Evolutionary conservation across 2,329 filamentous ascomycete species (phyloP), one percentile per base, ranked within the genome.

Genomic region (Helotiales sp.): DNA sequence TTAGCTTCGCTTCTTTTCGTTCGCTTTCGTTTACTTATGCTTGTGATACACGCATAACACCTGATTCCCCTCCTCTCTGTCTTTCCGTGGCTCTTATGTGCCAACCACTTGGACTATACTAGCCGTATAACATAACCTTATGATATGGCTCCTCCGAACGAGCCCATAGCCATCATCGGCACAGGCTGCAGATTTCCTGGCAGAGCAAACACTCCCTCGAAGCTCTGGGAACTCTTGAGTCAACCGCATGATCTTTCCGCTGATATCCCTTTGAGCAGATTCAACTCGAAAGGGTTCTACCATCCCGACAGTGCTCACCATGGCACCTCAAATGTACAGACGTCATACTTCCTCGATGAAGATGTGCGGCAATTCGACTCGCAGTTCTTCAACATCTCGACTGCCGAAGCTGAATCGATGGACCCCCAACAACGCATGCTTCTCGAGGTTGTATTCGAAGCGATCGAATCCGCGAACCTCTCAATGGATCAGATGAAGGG

Each of bases 251-350:
- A 54, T 54, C 65, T 55, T 13, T 68, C 67, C 59, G 47, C 42
- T 7, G 75, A 55, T 4, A 57, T 58, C 27, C 64, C 67, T 29
- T 65, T 50, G 33, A 38, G 27, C 46, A 42, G 81, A 8, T 74
- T 83, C 59, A 81, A 82, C 38, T 73, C 79, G 24, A 71, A 77
- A 13, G 79, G 78, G 9, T 82, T 80, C 65, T 82, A 78, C 61
- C 81, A 83, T 61, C 80, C 80, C 0, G 75, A 79, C 15, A 54
- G 44, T 30, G 52, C 40, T 22, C 51, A 62, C 52, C 59, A 59
- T 52, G 56, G 56, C 8, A 57, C 53, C 9, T 53, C 53, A 2
- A 62, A 62, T 44, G 57, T 59, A 13, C 54, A 52, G 25, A 50
- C 42, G 10, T 56, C 54, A 17, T 60, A 60, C 31, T 57, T 60